Conservation (phyloP, 495 filamentous ascomycete genomes). For the Penicillium soppii region DNA sequence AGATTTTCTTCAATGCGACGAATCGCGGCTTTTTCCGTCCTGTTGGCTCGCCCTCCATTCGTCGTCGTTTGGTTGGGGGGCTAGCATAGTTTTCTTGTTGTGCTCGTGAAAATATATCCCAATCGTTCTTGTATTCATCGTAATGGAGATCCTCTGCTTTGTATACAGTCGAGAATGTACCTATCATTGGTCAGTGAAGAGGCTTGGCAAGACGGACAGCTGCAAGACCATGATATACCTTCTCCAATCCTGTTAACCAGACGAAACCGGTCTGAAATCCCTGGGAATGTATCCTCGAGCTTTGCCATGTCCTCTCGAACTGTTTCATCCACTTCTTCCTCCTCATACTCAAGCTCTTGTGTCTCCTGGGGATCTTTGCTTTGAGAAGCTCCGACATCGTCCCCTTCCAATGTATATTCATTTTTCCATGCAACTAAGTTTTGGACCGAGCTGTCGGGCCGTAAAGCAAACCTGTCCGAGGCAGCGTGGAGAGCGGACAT, state of each 20-base stretch:
- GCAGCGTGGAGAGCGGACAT: conserved; percentile 33
- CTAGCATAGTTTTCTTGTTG: conserved; percentile 61
- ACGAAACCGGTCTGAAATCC: conserved; percentile 79
- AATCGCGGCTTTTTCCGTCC: conserved; percentile 59
- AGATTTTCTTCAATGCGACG: conserved; percentile 98
- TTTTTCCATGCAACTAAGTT: conserved; percentile 7
- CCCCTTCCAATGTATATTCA: conserved; percentile 26
- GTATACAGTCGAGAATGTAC: conserved; percentile 97
- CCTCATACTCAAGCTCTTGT: conserved; percentile 20
- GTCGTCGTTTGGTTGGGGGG: conserved; percentile 55
- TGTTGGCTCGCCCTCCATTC: conserved; percentile 32
- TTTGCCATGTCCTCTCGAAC: conserved; percentile 84
- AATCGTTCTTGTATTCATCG: conserved; percentile 77
- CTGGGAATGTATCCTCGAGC: conserved; percentile 76
- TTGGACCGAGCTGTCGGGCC: conserved; percentile 17
- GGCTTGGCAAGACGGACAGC: neutral
- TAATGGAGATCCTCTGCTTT: conserved; percentile 97
- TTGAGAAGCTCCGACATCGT: conserved; percentile 29
- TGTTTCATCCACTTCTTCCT: conserved; percentile 62
- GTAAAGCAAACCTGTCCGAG: conserved; percentile 25
- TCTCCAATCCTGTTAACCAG: conserved; percentile 97
- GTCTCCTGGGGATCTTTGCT: conserved; percentile 22
- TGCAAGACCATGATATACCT: conserved; percentile 54
- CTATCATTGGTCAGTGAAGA: conserved; percentile 41
- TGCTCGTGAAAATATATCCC: conserved; percentile 67